Evolutionary conservation across 148 eudicot species (phyloP).

Genomic region (Salicornia ramosissima): DNA sequence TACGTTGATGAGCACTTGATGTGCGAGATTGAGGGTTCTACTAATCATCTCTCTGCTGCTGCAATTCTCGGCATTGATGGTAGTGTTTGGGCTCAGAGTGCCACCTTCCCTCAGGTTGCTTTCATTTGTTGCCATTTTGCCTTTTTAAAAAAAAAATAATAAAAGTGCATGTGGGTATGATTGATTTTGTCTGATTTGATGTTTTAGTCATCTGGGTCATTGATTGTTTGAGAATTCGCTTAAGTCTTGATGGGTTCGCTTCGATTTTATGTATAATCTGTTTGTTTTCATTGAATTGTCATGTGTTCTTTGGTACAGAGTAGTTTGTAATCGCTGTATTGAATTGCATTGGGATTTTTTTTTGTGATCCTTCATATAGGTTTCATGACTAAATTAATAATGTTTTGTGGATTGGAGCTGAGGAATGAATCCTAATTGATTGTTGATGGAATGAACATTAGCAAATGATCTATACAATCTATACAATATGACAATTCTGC

Average conservation of each 20-base stretch:
- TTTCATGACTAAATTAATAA: no score
- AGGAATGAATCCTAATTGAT: no score
- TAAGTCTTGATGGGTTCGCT: no score
- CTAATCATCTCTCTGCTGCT: constrained; percentile 37
- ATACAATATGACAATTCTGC: no score
- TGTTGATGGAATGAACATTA: no score
- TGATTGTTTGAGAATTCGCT: background rate
- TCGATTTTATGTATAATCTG: background rate
- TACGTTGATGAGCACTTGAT: constrained; percentile 57
- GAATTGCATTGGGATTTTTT: background rate
- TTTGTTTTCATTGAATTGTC: background rate
- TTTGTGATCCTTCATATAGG: background rate
- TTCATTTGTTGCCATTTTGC: background rate
- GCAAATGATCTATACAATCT: no score
- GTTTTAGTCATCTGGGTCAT: constrained; percentile 15
- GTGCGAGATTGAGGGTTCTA: constrained; percentile 41
- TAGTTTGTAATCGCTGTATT: background rate
- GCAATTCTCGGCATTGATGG: constrained; percentile 55
- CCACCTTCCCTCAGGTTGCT: constrained; percentile 44
- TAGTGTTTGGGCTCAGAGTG: constrained; percentile 44
- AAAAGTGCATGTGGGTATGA: constrained; percentile 7
- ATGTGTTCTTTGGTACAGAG: no score
- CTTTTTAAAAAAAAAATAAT: background rate
- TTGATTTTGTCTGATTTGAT: constrained; percentile 4
- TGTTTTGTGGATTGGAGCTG: no score